Evolutionary conservation across 1,284 basidiomycete species (phyloP).

Genomic region (Cerrena zonata): DNA sequence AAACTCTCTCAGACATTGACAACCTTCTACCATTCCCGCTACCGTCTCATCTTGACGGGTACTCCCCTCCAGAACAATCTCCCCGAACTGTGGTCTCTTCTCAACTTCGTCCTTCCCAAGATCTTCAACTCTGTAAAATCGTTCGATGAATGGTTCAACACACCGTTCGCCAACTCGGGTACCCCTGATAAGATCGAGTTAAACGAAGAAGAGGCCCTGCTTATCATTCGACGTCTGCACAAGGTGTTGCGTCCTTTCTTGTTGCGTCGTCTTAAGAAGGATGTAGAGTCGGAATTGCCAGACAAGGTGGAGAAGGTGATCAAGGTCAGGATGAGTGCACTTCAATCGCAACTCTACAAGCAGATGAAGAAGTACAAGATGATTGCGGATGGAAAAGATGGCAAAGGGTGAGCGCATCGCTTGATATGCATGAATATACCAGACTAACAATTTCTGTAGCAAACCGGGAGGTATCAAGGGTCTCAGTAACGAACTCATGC

Average conservation of each 20-base stretch:
- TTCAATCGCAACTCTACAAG: constrained; percentile 94
- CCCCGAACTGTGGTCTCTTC: constrained; percentile 94
- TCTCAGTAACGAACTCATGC: constrained; percentile 97
- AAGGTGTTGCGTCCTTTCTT: constrained; percentile 98
- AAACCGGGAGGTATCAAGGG: constrained; percentile 77
- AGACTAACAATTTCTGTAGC: constrained; percentile 31
- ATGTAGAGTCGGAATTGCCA: constrained; percentile 94
- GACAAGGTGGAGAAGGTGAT: constrained; percentile 99
- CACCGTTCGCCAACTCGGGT: constrained; percentile 96
- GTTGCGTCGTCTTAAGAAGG: constrained; percentile 93
- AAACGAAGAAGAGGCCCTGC: constrained; percentile 98
- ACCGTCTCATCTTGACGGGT: constrained; percentile 94
- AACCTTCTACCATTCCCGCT: constrained; percentile 88
- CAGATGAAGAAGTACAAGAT: constrained; percentile 97
- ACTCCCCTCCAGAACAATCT: constrained; percentile 98
- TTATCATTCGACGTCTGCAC: constrained; percentile 96
- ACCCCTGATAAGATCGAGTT: constrained; percentile 95
- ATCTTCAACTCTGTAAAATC: constrained; percentile 99
- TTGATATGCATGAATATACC: not conserved
- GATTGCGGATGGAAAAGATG: constrained; percentile 83
- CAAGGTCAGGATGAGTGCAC: constrained; percentile 93
- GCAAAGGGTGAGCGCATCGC: constrained; percentile 53
- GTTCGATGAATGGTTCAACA: constrained; percentile 99
- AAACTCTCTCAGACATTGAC: constrained; percentile 92
- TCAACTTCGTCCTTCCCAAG: constrained; percentile 97